Base-by-base conservation (phyloP, 192 early-diverging fungal genomes). In the Kappamyces sp. region DNA sequence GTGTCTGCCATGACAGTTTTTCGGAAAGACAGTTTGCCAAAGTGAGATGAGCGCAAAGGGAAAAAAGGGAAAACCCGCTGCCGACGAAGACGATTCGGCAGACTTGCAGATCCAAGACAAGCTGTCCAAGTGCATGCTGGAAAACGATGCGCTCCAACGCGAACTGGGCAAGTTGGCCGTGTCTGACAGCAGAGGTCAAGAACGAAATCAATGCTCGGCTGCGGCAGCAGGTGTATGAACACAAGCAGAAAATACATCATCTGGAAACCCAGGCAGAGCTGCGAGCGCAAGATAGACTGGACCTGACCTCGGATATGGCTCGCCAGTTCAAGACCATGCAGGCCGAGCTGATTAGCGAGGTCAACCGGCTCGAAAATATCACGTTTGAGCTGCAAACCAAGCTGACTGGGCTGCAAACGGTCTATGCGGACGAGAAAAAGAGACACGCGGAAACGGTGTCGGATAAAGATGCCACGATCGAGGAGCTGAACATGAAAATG, bases 401-500 rank as follows among this genome's bases (percentile, higher is more conserved):
- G 52, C 64, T 84, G 38, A 65, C 70, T 75, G 46, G 34, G 62
- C 47, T 47, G 3, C 70, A 82, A 44, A 49, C 62, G 2, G 66
- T 70, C 2, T 46, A 60, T 37, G 57, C 74, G 55, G 75, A 84
- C 36, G 63, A 62, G 36, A 74, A 70, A n/a, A 80, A 75, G 53
- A 73, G 81, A 40, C 63, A 72, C 40, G 63, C 49, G 6, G 46
- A 59, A 5, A 70, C 71, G 44, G 43, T 72, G 4, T 60, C 64
- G 1, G 68, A 72, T 70, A 83, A 80, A 46, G 80, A 83, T 40
- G 61, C 69, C 7, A 48, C 72, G 1, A 72, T 83, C 46, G 81
- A 83, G 48, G 81, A 83, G 40, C 81, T 83, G 63, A 76, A 83
- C 36, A 67, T 77, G 10, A 83, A 83, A 58, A 83, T 83, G 80